Percentiles rank a stretch among this genome's conserved stretches.
phyloP scores from a whole-genome alignment of 2,329 filamentous ascomycete genomes.

The Botrytis elliptica region DNA sequence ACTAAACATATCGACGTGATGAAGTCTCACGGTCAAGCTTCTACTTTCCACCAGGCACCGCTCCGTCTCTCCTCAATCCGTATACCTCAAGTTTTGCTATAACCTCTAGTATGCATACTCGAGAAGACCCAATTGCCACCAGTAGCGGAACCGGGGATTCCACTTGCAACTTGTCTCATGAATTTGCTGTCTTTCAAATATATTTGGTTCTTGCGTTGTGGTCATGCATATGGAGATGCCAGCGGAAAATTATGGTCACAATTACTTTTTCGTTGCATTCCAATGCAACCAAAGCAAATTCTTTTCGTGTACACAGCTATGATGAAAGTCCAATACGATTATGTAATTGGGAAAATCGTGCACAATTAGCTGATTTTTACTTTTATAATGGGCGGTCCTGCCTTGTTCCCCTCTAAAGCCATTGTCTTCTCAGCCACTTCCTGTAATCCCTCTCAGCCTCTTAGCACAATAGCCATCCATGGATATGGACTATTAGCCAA shows the following conservation, averaged over 20 bases:
- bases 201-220: too few species aligned
- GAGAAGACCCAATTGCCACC: not conserved
- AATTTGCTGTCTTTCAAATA: not conserved
- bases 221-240: too few species aligned
- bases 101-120: not conserved
- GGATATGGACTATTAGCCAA: not conserved
- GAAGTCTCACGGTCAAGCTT: not conserved
- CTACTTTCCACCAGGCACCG: not conserved
- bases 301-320: not conserved
- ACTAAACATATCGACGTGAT: not conserved
- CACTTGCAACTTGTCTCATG: not conserved
- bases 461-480: not conserved
- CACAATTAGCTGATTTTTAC: not conserved
- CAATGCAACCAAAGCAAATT: not conserved
- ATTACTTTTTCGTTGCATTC: not conserved
- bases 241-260: not conserved
- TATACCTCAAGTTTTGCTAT: not conserved
- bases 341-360: not conserved
- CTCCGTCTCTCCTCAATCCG: too few species aligned
- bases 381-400: not conserved
- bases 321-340: not conserved
- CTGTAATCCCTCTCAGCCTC: not conserved
- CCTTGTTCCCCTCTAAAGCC: not conserved
- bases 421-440: not conserved
- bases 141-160: accelerated